A percentile compares a stretch with the other conserved stretches of the same genome.
phyloP scores from a whole-genome alignment of 768 basidiomycete species.

The Termitomyces bulborhizus region DNA sequence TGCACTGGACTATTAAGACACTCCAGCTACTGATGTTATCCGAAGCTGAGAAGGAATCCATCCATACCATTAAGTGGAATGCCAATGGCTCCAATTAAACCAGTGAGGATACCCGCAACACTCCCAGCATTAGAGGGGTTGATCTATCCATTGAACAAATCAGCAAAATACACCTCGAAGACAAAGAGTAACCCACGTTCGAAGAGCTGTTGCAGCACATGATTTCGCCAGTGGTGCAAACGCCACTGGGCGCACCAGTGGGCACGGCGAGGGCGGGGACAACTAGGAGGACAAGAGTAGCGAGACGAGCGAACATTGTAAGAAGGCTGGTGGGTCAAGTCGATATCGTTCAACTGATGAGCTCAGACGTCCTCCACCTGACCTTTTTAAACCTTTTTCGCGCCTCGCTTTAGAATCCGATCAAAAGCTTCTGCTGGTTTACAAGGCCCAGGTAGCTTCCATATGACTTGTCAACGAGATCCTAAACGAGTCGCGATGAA shows the following conservation, averaged over 20 bases:
- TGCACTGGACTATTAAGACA: neutral
- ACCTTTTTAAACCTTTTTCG: neutral
- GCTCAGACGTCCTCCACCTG: no score
- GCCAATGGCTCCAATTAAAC: neutral
- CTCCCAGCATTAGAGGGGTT: no score
- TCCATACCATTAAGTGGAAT: neutral
- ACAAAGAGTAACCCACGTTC: neutral
- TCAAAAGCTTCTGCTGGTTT: neutral
- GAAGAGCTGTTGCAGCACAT: neutral
- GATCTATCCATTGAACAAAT: neutral
- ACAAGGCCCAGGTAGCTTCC: neutral
- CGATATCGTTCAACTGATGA: neutral
- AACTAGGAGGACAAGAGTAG: neutral
- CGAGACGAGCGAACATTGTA: conserved; percentile 1
- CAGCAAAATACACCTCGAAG: neutral
- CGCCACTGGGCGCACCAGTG: no score
- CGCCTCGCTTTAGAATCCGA: neutral
- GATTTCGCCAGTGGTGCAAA: neutral
- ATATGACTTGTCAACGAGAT: neutral
- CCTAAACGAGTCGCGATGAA: no score
- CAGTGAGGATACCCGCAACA: neutral
- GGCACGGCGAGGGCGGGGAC: neutral
- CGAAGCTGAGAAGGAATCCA: neutral
- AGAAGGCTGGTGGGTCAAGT: no score
- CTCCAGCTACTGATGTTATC: no score